A percentile compares a stretch with the other conserved stretches of the same genome.
phyloP scores from a whole-genome alignment of 2,329 filamentous ascomycete species.

The Colletotrichum shisoi region DNA sequence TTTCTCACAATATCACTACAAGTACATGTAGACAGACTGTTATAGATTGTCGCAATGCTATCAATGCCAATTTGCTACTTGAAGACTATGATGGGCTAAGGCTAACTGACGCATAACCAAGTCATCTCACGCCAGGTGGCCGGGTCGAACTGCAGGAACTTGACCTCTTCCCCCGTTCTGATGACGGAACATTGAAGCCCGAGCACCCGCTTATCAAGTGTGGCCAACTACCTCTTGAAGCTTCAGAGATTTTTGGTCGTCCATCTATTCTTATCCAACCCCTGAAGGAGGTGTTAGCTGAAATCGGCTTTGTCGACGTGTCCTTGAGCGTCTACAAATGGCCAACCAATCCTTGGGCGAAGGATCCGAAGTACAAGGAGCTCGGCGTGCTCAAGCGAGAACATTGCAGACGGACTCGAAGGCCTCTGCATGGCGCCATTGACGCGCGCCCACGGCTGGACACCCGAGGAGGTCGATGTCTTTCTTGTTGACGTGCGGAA shows the following conservation, averaged over 20 bases:
- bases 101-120: conserved; percentile 42
- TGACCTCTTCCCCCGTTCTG: conserved; percentile 49
- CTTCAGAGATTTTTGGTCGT: conserved; percentile 45
- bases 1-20: too few species aligned
- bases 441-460: conserved; percentile 46
- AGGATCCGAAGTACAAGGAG: conserved; percentile 60
- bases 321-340: conserved; percentile 57
- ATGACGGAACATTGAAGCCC: conserved; percentile 50
- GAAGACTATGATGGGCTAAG: neutral
- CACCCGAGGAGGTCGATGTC: conserved; percentile 45
- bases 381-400: conserved; percentile 51
- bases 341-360: conserved; percentile 61
- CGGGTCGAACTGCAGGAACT: conserved; percentile 57
- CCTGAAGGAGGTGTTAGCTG: conserved; percentile 51
- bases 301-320: conserved; percentile 64
- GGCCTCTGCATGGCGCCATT: conserved; percentile 45
- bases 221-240: conserved; percentile 45
- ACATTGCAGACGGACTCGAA: conserved; percentile 46
- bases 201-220: conserved; percentile 45
- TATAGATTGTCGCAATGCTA: neutral
- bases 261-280: conserved; percentile 40
- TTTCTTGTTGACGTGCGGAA: conserved; percentile 47
- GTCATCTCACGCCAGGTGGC: conserved; percentile 52
- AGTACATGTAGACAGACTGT: neutral
- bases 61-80: too few species aligned